Base-by-base conservation (phyloP, 2,329 filamentous ascomycete species). In the Colletotrichum sp. region DNA sequence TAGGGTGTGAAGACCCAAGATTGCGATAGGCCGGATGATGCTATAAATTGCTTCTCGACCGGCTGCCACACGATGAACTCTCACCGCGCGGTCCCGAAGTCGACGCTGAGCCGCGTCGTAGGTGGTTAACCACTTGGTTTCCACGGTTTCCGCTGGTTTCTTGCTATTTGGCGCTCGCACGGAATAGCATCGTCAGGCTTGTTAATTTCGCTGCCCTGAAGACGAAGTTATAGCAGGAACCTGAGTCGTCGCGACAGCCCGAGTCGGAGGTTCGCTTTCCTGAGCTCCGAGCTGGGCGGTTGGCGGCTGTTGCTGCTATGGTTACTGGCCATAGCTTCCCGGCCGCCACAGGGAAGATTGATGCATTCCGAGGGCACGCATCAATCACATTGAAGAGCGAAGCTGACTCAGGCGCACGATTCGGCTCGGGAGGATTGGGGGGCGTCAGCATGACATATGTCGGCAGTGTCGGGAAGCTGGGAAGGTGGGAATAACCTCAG, bases 41-140 rank as follows among this genome's bases (percentile, higher is more conserved):
- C 68, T 71, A 74, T 66, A 64, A 66, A 71, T 66, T 67, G 62
- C 63, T 58, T n/a, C 36, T 66, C 24, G 68, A 58, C 57, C 57
- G 62, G 62, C 72, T 63, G 68, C 47, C 68, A 58, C 34, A 67
- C 55, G 57, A 72, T 51, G 57, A 59, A 66, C 62, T 66, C 72
- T 63, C 62, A 64, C 62, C 62, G 62, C 29, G 62, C 68, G 67
- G 61, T 55, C 61, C 43, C 38, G 27, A 66, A 55, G 24, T 57
- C n/a, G 64, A 31, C 69, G 43, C 69, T 38, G 55, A 68, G 55
- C 61, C 57, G 43, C 18, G 31, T 55, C 51, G 29, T 6, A 8
- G 18, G 27, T 54, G 51, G 33, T 62, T 12, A 24, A 63, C 62
- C 62, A 47, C 55, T 63, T 66, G 62, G 70, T 69, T 69, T 69